Evolutionary conservation across 2,329 filamentous ascomycete genomes (phyloP).

Genomic region (Alternaria burnsii): DNA sequence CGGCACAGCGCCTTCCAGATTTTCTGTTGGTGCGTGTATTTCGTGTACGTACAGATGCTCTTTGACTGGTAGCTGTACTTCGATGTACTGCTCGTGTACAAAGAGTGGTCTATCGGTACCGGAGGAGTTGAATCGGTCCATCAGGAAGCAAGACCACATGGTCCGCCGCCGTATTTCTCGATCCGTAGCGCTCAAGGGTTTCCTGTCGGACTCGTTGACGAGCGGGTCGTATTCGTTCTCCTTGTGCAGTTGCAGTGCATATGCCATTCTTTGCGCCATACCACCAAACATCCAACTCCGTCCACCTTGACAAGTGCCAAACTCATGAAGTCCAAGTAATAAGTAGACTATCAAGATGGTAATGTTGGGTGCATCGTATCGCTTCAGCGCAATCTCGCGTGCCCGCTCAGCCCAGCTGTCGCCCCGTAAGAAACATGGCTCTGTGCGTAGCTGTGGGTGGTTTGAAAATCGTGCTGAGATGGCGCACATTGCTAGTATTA

Average conservation of each 20-base stretch:
- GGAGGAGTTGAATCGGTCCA: constrained; percentile 97
- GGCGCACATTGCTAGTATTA: constrained; percentile 93
- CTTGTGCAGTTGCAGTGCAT: constrained; percentile 90
- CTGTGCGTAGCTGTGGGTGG: constrained; percentile 79
- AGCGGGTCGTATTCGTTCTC: constrained; percentile 85
- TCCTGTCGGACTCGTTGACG: constrained; percentile 66
- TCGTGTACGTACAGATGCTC: constrained; percentile 91
- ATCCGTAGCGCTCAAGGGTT: constrained; percentile 85
- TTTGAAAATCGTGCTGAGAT: constrained; percentile 94
- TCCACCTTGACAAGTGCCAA: constrained; percentile 95
- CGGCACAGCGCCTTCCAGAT: constrained; percentile 74
- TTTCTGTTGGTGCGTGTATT: constrained; percentile 86
- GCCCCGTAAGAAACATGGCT: constrained; percentile 84
- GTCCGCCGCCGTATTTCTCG: constrained; percentile 90
- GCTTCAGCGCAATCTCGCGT: constrained; percentile 83
- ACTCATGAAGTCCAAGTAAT: constrained; percentile 90
- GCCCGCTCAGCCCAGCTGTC: constrained; percentile 90
- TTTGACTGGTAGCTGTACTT: constrained; percentile 89
- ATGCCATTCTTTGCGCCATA: constrained; percentile 96
- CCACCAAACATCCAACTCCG: constrained; percentile 96
- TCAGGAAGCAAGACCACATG: constrained; percentile 98
- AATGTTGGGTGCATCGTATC: constrained; percentile 95
- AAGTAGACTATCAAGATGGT: constrained; percentile 92
- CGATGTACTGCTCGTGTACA: constrained; percentile 85
- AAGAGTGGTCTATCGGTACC: constrained; percentile 93